Base-by-base conservation (phyloP, 495 filamentous ascomycete genomes). In the Lepraria neglecta region DNA sequence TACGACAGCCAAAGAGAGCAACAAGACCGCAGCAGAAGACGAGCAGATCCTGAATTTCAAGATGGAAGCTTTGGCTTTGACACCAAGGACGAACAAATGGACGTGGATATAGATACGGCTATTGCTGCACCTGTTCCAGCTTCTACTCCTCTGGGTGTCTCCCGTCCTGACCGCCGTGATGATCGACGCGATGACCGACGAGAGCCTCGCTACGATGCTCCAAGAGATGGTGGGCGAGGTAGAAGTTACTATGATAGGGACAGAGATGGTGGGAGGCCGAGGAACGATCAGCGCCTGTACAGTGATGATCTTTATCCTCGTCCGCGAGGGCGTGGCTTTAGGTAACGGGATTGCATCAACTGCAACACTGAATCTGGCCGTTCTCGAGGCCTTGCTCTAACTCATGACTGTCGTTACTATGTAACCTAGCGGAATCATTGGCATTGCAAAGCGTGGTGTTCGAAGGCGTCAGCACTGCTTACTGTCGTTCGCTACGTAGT, bases 61-160 rank as follows among this genome's bases (percentile, higher is more conserved):
- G 83, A 88, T 63, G 86, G 85, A 14, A 78, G 75, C 14, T 79
- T 81, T 65, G 86, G 85, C 2, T 87, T 87, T 61, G 68, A 63
- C 35, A 75, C 68, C 2, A 63, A 69, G 21, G 67, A 74, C 11
- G 77, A 83, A 58, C 72, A 74, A n/a, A 80, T 80, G 78, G 78
- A 83, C 3, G 63, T 69, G 33, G 67, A 67, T 50, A 40, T 59
- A 28, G 65, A 64, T 2, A 35, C 48, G 11, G 46, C 46, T n/a
- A n/a, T 51, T 27, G 38, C 38, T 21, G 44, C 35, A 21, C 55
- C 48, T 44, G 27, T 40, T 9, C 45, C 50, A 3, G 35, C 40
- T 35, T 50, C 60, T 47, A 31, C 53, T 51, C 54, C 43, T 17
- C 44, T 54, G n/a, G 53, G 47, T 12, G 33, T 14, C 12, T 40